Conservation (phyloP, 805 yeast species). For the Schizosaccharomyces osmophilus region DNA sequence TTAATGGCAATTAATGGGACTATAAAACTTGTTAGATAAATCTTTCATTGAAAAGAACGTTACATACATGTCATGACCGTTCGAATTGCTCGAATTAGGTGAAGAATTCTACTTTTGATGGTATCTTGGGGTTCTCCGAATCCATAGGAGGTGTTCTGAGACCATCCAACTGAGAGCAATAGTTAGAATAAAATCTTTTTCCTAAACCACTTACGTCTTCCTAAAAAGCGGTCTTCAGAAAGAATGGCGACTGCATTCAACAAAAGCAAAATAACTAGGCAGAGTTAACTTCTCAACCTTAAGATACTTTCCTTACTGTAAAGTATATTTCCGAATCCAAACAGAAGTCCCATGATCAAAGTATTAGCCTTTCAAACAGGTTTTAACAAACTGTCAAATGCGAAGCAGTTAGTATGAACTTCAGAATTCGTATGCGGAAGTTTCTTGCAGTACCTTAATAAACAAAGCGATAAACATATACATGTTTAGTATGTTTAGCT, state of each 20-base stretch:
- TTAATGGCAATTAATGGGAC: conserved; percentile 52
- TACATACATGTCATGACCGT: conserved; percentile 41
- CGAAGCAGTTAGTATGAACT: no score
- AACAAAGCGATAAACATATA: no score
- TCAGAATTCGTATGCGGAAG: no score
- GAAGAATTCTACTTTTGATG: conserved; percentile 34
- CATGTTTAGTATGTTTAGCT: no score
- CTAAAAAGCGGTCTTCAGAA: conserved; percentile 56
- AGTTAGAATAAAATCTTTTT: neutral
- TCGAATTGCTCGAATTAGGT: conserved; percentile 47
- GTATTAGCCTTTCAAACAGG: no score
- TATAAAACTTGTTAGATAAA: conserved; percentile 7
- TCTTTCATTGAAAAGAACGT: neutral
- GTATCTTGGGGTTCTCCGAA: conserved; percentile 23
- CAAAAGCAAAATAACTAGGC: conserved; percentile 19
- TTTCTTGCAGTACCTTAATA: no score
- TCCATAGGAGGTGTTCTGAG: conserved; percentile 18
- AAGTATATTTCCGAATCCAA: neutral
- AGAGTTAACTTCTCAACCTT: neutral
- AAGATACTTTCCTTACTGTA: neutral
- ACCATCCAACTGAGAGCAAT: conserved; percentile 20
- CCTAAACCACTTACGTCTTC: conserved; percentile 25
- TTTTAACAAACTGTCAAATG: no score
- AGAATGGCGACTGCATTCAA: conserved; percentile 56
- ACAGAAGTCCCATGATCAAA: neutral